Percentiles rank a stretch among this genome's conserved stretches.
These are phyloP conservation scores for Trifolium subterraneum DNA, from an alignment of 306 rosid genomes.

Conservation along the genomic window DNA sequence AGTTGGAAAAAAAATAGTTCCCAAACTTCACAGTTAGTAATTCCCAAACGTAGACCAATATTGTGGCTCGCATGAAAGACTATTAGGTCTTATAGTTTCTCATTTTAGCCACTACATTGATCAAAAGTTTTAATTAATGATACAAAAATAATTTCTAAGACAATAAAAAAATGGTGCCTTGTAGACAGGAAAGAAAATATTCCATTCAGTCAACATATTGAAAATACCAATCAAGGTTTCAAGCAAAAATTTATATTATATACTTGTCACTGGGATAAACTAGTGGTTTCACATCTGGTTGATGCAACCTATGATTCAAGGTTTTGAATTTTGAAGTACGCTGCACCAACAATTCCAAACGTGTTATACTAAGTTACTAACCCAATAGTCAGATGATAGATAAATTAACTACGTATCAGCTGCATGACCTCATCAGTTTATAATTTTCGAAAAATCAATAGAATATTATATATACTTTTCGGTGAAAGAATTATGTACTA, in stretches of 20 bases:
- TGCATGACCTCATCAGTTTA: constrained; percentile 22
- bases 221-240: constrained; percentile 11
- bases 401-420: constrained; percentile 27
- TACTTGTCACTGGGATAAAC: constrained; percentile 20
- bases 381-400: constrained; percentile 21
- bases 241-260: constrained; percentile 1
- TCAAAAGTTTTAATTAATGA: background rate
- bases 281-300: constrained; percentile 12
- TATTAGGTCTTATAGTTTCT: constrained; percentile 35
- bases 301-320: constrained; percentile 24
- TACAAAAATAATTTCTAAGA: constrained; percentile 14
- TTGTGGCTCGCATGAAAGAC: constrained; percentile 37
- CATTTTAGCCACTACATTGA: constrained; percentile 30
- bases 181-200: constrained; percentile 13
- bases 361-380: constrained; percentile 14
- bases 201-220: constrained; percentile 16
- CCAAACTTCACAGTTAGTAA: constrained; percentile 22
- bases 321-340: constrained; percentile 21
- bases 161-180: constrained; percentile 31
- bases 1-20: constrained; percentile 13
- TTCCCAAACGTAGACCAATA: constrained; percentile 23
- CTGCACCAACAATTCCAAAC: constrained; percentile 20
- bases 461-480: constrained; percentile 15
- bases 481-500: constrained; percentile 26
- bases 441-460: constrained; percentile 30